Base-by-base conservation (phyloP, 306 rosid species). In the Lathyrus oleraceus region DNA sequence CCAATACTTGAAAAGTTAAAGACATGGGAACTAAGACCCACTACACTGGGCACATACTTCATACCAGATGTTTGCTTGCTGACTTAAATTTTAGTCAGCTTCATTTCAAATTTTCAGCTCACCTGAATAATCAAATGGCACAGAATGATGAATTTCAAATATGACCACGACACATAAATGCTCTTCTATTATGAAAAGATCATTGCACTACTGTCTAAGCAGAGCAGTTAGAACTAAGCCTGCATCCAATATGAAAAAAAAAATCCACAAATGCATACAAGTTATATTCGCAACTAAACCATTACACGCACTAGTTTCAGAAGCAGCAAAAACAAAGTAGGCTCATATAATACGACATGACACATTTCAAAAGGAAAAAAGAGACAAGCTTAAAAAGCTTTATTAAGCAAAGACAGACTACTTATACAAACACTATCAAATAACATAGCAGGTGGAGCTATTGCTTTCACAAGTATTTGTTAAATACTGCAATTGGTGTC, bases 331-430 rank as follows among this genome's bases (percentile, higher is more conserved):
- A 67, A 63, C 75, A 42, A 13, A 23, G 70, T 65, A 20, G 57
- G 73, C 59, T 20, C 67, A 7, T 65, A 61, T 62, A 38, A 40
- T 48, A 52, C 12, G 68, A 56, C 69, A 66, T 45, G 68, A 65
- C 47, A 75, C 78, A 81, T 44, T 67, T 53, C 42, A 73, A 5
- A 69, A 43, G 39, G 21, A 54, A 63, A n/a, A 76, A 80, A 36
- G 36, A 30, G 12, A 73, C 61, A 76, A 68, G 86, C 81, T 84
- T 76, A 61, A 62, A 32, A 65, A 67, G 83, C 82, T 80, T 89
- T 85, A 87, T 87, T 85, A 73, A 38, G 72, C 76, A 71, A 72
- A 80, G 79, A 77, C 77, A 70, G 40, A 63, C 84, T 89, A 81
- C 78, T 73, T 63, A 74, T 69, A 83, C 80, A 78, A 86, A 80